Conservation (phyloP, 2,329 filamentous ascomycete species). For the Penicillium sp. region DNA sequence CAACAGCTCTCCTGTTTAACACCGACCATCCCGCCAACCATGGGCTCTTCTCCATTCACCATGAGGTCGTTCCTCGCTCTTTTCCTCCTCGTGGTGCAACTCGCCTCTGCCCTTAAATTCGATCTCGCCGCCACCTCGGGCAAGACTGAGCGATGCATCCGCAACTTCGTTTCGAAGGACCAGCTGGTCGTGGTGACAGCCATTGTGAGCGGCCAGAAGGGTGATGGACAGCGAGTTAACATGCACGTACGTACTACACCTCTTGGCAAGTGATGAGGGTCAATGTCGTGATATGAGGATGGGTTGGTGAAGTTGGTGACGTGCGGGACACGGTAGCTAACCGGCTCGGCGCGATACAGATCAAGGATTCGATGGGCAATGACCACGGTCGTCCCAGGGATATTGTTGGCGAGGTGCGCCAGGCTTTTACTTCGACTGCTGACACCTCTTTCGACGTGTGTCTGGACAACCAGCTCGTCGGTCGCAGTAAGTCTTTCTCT, state of each 20-base stretch:
- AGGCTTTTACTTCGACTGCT: constrained; percentile 89
- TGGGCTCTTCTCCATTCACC: constrained; percentile 39
- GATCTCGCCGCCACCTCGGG: constrained; percentile 77
- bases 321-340: constrained; percentile 17
- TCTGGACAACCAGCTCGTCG: constrained; percentile 82
- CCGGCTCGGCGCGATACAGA: constrained; percentile 60
- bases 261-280: neutral
- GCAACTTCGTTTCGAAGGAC: constrained; percentile 92
- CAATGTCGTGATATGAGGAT: neutral
- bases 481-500: constrained; percentile 63
- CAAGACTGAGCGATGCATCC: constrained; percentile 83
- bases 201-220: constrained; percentile 80
- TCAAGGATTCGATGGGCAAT: constrained; percentile 93
- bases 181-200: constrained; percentile 95
- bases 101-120: constrained; percentile 80
- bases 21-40: constrained; percentile 36
- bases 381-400: constrained; percentile 93
- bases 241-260: constrained; percentile 72
- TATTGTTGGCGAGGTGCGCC: constrained; percentile 87
- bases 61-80: constrained; percentile 42
- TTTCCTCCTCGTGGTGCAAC: constrained; percentile 44
- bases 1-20: constrained; percentile 39
- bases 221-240: constrained; percentile 91
- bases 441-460: constrained; percentile 96
- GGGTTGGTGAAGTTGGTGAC: neutral